phyloP scores from a whole-genome alignment of 208 protist genomes.

The Herpetomonas samuelpessoai region DNA sequence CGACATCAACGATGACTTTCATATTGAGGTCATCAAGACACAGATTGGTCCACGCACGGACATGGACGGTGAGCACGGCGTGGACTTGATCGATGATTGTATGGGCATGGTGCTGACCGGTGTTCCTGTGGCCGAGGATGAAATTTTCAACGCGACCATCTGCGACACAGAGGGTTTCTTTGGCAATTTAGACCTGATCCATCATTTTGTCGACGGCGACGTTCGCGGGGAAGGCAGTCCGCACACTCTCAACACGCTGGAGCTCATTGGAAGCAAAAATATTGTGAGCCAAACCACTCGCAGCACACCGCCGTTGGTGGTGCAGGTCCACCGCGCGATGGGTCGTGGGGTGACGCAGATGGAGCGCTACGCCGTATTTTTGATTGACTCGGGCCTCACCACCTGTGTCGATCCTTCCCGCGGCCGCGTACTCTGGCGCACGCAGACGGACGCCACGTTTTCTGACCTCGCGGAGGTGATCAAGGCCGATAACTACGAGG shows the following conservation, averaged over 20 bases:
- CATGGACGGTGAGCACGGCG: slow-evolving; percentile 40
- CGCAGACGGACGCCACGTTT: slow-evolving; percentile 68
- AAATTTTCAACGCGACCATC: slow-evolving; percentile 67
- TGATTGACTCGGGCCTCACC: slow-evolving; percentile 81
- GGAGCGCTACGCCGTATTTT: slow-evolving; percentile 78
- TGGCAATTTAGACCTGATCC: slow-evolving; percentile 71
- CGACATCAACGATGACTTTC: slow-evolving; percentile 88
- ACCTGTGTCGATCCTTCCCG: slow-evolving; percentile 79
- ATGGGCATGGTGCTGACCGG: slow-evolving; percentile 62
- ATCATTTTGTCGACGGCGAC: slow-evolving; percentile 77
- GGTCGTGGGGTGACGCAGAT: slow-evolving; percentile 57
- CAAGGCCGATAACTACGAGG: slow-evolving; percentile 3
- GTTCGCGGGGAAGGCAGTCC: slow-evolving; percentile 40
- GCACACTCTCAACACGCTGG: slow-evolving; percentile 51
- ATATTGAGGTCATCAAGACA: slow-evolving; percentile 66
- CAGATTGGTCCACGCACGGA: slow-evolving; percentile 48
- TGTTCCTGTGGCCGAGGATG: slow-evolving; percentile 38
- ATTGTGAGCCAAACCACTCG: slow-evolving; percentile 46
- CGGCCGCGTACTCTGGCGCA: slow-evolving; percentile 75
- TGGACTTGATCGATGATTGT: slow-evolving; percentile 69
- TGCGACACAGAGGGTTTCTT: slow-evolving; percentile 83
- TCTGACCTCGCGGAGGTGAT: slow-evolving; percentile 15
- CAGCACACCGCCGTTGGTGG: slow-evolving; percentile 64
- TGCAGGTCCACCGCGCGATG: slow-evolving; percentile 62
- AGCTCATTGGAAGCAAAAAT: slow-evolving; percentile 83